A percentile compares a stretch with the other conserved stretches of the same genome.
Evolutionary conservation across 2,329 filamentous ascomycete species (phyloP).

Genomic region (Phyllachora maydis): DNA sequence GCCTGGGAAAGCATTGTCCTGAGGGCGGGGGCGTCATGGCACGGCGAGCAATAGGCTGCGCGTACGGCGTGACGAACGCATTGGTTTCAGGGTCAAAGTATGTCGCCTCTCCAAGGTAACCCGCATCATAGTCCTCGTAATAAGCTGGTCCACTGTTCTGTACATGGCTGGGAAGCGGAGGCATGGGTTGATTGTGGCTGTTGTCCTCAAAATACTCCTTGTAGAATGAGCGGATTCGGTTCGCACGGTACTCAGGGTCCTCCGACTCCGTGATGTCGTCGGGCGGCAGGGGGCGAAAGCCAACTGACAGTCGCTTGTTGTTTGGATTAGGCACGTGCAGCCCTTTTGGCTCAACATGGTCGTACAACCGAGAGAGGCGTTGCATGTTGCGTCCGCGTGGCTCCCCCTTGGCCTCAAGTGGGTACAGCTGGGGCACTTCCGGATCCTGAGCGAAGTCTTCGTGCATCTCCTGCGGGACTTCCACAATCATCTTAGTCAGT

Average conservation of each 20-base stretch:
- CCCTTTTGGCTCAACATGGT: constrained; percentile 10
- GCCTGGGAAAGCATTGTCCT: constrained; percentile 21
- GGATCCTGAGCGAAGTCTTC: constrained; percentile 8
- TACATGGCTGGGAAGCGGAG: constrained; percentile 8
- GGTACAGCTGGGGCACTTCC: constrained; percentile 5
- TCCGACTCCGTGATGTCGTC: constrained; percentile 62
- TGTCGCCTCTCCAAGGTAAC: constrained; percentile 46
- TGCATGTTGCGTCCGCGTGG: constrained; percentile 16
- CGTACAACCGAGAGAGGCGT: constrained; percentile 9
- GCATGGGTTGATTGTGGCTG: constrained; percentile 23
- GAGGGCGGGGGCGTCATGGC: constrained; percentile 88
- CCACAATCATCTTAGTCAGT: constrained; percentile 10
- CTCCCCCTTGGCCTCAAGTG: constrained; percentile 9
- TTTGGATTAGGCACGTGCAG: constrained; percentile 34
- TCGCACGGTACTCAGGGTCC: constrained; percentile 84
- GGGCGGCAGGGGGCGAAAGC: constrained; percentile 70
- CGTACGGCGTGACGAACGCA: constrained; percentile 62
- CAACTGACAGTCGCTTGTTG: constrained; percentile 41
- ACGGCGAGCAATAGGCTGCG: constrained; percentile 67
- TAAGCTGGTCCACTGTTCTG: constrained; percentile 16
- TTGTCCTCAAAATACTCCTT: constrained; percentile 97
- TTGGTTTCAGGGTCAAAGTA: constrained; percentile 48
- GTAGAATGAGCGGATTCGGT: constrained; percentile 95
- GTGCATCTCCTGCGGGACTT: constrained; percentile 10
- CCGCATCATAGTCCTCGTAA: constrained; percentile 56